Evolutionary conservation across 345 rosid genomes (phyloP), one percentile per base, ranked within the genome.

Genomic region (Heritiera littoralis): DNA sequence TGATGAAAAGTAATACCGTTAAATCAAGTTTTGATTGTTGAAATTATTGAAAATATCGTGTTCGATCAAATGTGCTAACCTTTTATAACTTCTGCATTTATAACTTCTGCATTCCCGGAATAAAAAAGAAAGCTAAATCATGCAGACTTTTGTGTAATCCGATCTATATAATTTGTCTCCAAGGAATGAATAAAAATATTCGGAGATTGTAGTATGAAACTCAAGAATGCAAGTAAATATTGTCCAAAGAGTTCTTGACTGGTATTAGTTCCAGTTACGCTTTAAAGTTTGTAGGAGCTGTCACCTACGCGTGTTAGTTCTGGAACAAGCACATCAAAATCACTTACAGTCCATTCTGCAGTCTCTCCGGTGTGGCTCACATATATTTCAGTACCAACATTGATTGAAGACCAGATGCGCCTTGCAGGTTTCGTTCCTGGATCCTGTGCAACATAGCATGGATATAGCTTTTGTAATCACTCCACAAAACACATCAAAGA

Each of bases 381-480:
- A 40, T 86, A 89, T 46, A 87, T 89, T 76, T 89, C 88, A 11
- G 93, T 81, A 56, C 89, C 94, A 66, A 87, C 86, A 71, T 86
- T 80, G 69, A 87, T 78, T 14, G 89, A 87, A 48, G 86, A 54
- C 86, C 90, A 86, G 18, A 86, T 17, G 11, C 87, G 85, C 65
- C 81, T 85, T 38, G 85, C 90, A 7, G 82, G 89, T 80, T 80
- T 72, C 9, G 86, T 88, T 78, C 89, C 89, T 13, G 88, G 89
- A 83, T 88, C 90, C 85, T 88, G 84, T 9, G 1, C 30, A 59
- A 45, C 54, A 45, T 28, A 55, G 59, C 38, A 75, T 28, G 12
- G 32, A 63, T 20, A 49, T 71, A 71, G 58, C 13, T 1, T 70
- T 23, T 13, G 8, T 67, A 7, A 20, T 45, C 32, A 11, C 6